Evolutionary conservation across 148 eudicot species (phyloP), one percentile per base, ranked within the genome.

Genomic region (Camellia japonica): DNA sequence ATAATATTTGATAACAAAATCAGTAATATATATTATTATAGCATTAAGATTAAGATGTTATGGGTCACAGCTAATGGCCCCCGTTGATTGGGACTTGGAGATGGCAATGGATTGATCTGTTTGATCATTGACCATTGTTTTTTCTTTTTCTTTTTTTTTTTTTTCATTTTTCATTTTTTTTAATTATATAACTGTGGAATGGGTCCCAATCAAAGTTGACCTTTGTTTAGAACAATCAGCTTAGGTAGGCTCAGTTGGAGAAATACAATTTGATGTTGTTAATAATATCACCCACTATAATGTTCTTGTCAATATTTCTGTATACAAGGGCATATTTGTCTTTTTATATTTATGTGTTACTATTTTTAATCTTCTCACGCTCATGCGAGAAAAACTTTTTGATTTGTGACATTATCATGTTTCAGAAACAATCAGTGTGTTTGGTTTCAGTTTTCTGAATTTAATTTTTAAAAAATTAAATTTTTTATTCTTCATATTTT

Each of bases 181-280:
- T 18, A 12, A 16, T 11, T 67, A 70, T 68, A 54, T 66, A 38
- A 51, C 20, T 58, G 41, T 65, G 64, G 43, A 7, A 19, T 66
- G 83, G 85, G 77, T 71, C 85, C 82, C 85, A 52, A 71, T 14
- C 9, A 80, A 59, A 76, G 86, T 83, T 83, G 86, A 83, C 86
- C 79, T 59, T 71, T 83, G 78, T 68, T 73, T 47, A 72, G 59
- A 68, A 68, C 64, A 74, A 75, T 80, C 80, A 58, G 63, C 80
- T 76, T 71, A 80, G 83, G 78, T 75, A 71, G 68, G 85, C 85
- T 43, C 69, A 71, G 63, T 49, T 76, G 79, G 75, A 79, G 9
- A 59, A 47, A 65, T 23, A 67, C 4, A 60, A 15, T 60, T 60
- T 60, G 38, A 30, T 30, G 38, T 30, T 30, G 38, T 30, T 30